A percentile compares a stretch with the other conserved stretches of the same genome.
These are phyloP conservation scores for Grifola frondosa DNA, from an alignment of 1,284 basidiomycete genomes.

Conservation along the genomic window DNA sequence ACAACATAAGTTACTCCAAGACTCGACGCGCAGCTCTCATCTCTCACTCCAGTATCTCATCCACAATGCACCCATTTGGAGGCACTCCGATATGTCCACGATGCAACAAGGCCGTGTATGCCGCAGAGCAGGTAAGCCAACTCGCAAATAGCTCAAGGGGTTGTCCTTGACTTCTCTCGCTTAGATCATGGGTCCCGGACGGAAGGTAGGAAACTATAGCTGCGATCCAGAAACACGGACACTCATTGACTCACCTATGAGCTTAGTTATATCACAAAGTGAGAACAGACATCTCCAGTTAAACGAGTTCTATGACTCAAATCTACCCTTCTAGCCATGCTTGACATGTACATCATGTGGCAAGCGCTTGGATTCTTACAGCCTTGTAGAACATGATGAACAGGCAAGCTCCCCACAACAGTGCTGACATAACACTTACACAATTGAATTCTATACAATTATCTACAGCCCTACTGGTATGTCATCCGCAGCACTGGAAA, in stretches of 20 bases:
- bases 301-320: constrained; percentile 9
- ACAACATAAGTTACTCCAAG: not conserved
- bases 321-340: constrained; percentile 51
- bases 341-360: constrained; percentile 68
- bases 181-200: constrained; percentile 76
- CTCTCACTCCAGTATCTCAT: constrained; percentile 1
- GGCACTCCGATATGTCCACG: constrained; percentile 63
- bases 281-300: not conserved
- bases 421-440: constrained; percentile 7
- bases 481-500: constrained; percentile 17
- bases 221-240: too few species aligned
- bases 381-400: constrained; percentile 73
- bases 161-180: too few species aligned
- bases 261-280: constrained; percentile 78
- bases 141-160: too few species aligned
- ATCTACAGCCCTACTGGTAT: constrained; percentile 63
- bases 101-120: constrained; percentile 72
- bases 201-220: constrained; percentile 56
- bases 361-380: constrained; percentile 72
- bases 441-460: not conserved
- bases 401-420: constrained; percentile 46
- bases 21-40: not conserved
- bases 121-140: constrained; percentile 70
- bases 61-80: constrained; percentile 63
- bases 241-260: constrained; percentile 6